Percentiles rank a stretch among this genome's conserved stretches.
phyloP scores from a whole-genome alignment of 768 basidiomycete genomes.

The Suillus subalutaceus region DNA sequence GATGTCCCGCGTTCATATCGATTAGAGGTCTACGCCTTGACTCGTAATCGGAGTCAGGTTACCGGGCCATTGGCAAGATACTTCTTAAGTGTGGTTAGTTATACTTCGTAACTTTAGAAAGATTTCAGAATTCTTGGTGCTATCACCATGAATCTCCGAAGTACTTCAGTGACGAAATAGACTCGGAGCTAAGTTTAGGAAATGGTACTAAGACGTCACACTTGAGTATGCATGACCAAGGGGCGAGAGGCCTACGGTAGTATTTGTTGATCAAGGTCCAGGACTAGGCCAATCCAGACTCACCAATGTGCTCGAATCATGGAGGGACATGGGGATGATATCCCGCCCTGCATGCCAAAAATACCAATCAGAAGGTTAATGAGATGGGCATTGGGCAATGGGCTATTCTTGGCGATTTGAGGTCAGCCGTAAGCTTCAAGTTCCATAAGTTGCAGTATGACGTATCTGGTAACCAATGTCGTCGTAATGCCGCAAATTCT shows the following conservation, averaged over 20 bases:
- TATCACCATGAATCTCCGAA: neutral
- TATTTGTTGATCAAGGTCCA: neutral
- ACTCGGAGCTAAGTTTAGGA: neutral
- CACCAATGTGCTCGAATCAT: neutral
- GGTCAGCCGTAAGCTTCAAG: neutral
- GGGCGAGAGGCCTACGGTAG: neutral
- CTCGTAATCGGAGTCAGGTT: neutral
- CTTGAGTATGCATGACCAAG: neutral
- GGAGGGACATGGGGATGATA: no score
- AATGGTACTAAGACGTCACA: neutral
- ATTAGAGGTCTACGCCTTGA: neutral
- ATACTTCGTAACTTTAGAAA: neutral
- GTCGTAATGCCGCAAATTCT: neutral
- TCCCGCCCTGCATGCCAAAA: no score
- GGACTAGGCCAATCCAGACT: neutral
- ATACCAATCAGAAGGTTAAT: neutral
- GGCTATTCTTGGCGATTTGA: neutral
- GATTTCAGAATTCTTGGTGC: neutral
- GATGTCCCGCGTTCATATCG: conserved; percentile 34
- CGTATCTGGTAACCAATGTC: neutral
- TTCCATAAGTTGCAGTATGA: neutral
- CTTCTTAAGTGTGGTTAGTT: neutral
- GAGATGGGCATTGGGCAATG: neutral
- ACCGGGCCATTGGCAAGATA: neutral
- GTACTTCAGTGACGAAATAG: neutral